Base-by-base conservation (phyloP, 2,329 filamentous ascomycete species). In the Cytospora mali region DNA sequence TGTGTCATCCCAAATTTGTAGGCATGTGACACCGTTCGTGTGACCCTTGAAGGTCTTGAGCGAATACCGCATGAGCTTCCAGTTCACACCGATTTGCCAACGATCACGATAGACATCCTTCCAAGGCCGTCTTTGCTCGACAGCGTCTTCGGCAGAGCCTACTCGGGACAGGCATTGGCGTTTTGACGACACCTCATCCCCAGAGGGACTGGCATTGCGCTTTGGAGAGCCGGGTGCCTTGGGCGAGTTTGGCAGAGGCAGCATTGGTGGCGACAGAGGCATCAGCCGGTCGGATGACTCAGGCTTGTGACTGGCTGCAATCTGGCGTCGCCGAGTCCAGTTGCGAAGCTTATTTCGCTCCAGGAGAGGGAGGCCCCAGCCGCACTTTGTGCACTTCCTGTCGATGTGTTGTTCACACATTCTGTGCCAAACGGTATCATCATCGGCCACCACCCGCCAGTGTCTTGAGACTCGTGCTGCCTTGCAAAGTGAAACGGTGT, bases 331-430 rank as follows among this genome's bases (percentile, higher is more conserved):
- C 66, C 91, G 87, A 76, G 92, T 96, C 75, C 94, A 93, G 66
- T 92, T 93, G 68, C 91, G 86, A 66, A 99, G 78, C 70, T 91
- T 86, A 77, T 96, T 97, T 69, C 92, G 86, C 72, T 99, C 95
- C 56, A 99, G 79, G 62, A 96, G 78, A 18, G 95, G 95, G 64
- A 99, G 77, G 2, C 95, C 95, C 92, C 93, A 98, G 27, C 95
- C 94, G 73, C 95, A 99, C 73, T 95, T 96, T 64, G 88, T 93
- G 75, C 93, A 97, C 73, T 96, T 96, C 65, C 92, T 83, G 73
- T 96, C 92, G 69, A 97, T 96, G 75, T 97, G 93, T 73, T 98
- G 94, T 75, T 97, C 93, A 73, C 95, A 99, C 93, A 98, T 97
- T 67, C 89, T 90, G 73, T 97, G 91, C 95, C 95, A 99, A 4